These are phyloP conservation scores for Monosporozyma servazzii DNA, from an alignment of 805 yeast genomes.

Conservation along the genomic window DNA sequence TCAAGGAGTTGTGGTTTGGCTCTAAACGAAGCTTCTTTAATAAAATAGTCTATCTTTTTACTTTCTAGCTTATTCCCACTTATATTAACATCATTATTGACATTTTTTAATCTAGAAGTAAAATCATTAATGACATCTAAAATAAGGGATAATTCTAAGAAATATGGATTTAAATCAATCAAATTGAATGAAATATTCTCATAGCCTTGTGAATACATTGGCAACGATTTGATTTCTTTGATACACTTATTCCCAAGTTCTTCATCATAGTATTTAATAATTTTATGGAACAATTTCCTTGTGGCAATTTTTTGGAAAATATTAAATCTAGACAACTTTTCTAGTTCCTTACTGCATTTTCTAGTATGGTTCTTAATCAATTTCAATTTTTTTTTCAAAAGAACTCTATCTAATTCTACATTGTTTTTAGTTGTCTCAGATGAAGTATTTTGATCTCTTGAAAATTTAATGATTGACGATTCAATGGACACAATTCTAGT, in stretches of 20 bases:
- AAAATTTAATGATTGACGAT: slow-evolving; percentile 15
- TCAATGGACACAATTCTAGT: slow-evolving; percentile 23
- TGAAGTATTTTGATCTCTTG: not conserved
- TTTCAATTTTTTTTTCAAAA: slow-evolving; percentile 9
- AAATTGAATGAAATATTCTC: slow-evolving; percentile 40
- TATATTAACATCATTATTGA: not conserved
- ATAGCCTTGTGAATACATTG: slow-evolving; percentile 24
- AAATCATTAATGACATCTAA: slow-evolving; percentile 32
- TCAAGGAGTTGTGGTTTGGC: not conserved
- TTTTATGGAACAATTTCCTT: slow-evolving; percentile 52
- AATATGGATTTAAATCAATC: slow-evolving; percentile 40
- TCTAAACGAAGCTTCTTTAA: not conserved
- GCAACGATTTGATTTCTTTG: slow-evolving; percentile 9
- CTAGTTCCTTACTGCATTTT: slow-evolving; percentile 32
- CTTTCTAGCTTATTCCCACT: not conserved
- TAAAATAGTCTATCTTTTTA: not conserved
- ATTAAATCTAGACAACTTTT: slow-evolving; percentile 46
- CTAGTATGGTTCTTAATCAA: slow-evolving; percentile 14
- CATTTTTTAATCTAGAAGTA: not conserved
- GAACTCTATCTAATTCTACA: not conserved
- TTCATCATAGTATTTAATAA: slow-evolving; percentile 19
- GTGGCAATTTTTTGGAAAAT: slow-evolving; percentile 54
- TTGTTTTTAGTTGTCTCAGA: not conserved
- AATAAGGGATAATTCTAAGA: slow-evolving; percentile 38
- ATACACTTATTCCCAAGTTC: slow-evolving; percentile 9